phyloP scores from a whole-genome alignment of 2,329 filamentous ascomycete genomes.

The Alternaria ventricosa region DNA sequence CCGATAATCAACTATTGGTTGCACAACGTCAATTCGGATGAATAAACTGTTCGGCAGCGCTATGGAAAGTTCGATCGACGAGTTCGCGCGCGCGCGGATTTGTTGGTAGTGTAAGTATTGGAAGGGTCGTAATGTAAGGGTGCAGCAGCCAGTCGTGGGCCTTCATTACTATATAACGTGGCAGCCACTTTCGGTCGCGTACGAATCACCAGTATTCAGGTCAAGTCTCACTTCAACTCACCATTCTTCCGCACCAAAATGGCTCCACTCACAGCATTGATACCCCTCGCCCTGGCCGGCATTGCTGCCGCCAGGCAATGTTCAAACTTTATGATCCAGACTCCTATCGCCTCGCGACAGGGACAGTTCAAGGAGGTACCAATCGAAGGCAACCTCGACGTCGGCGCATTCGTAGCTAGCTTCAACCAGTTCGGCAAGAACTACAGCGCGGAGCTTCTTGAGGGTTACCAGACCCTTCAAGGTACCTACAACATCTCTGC shows the following conservation, averaged over 20 bases:
- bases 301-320: constrained; percentile 43
- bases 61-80: not conserved
- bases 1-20: constrained; percentile 6
- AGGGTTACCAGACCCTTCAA: constrained; percentile 58
- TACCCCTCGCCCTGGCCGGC: constrained; percentile 25
- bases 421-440: constrained; percentile 46
- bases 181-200: not conserved
- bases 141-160: constrained; percentile 4
- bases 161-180: not conserved
- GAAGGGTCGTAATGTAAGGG: constrained; percentile 3
- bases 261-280: constrained; percentile 17
- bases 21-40: constrained; percentile 9
- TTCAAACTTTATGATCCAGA: constrained; percentile 62
- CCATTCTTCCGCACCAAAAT: constrained; percentile 2
- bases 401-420: constrained; percentile 58
- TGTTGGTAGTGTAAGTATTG: not conserved
- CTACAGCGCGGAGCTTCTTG: constrained; percentile 54
- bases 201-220: not conserved
- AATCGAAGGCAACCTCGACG: constrained; percentile 61
- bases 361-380: constrained; percentile 59
- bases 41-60: constrained; percentile 2
- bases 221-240: not conserved
- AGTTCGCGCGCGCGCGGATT: not conserved
- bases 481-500: constrained; percentile 65
- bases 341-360: constrained; percentile 63